Base-by-base conservation (phyloP, 2,329 filamentous ascomycete genomes). In the Fusarium sp. region DNA sequence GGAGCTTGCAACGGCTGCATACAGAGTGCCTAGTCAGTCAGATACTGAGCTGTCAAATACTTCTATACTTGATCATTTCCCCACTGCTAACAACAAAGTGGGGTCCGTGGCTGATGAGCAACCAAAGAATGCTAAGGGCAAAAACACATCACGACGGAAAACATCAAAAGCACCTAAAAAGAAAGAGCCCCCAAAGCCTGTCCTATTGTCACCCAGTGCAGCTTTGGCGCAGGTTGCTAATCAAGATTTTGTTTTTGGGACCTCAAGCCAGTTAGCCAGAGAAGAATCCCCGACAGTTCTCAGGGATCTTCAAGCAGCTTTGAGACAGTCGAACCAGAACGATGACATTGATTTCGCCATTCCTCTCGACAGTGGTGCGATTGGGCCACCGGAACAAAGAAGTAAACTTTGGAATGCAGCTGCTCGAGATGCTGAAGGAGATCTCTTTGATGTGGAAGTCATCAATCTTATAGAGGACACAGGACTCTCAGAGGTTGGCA, bases 241-340 rank as follows among this genome's bases (percentile, higher is more conserved):
- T 2, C 94, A 96, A 78, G 89, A 94, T 65, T 93, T 95, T 76
- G 82, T 97, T 0, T 97, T 97, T 80, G 94, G 93, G 2, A 96
- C 93, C 1, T 95, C 92, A 3, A 97, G 94, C 78, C 94, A 97
- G 78, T 82, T 97, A 27, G 91, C 91, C 17, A 83, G 87, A 59
- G 92, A 94, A 61, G 89, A 94, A 38, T 93, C 92, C 0, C 92
- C 92, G 0, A 87, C 87, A 0, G 86, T 90, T 27, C 79, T 93
- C 18, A 85, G 86, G 33, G 87, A 92, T 48, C 80, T 93, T 23
- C 89, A 92, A 57, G 77, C 84, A 57, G 90, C 90, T 2, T 86
- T 92, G 69, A 85, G 85, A 67, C 84, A 83, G 40, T 93, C 91
- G 0, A 91, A 89, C 35, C 64, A 76, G 3, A 74, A 80, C 18